Conservation (phyloP, 441 rosid species). For the Erodium chrysanthum region DNA sequence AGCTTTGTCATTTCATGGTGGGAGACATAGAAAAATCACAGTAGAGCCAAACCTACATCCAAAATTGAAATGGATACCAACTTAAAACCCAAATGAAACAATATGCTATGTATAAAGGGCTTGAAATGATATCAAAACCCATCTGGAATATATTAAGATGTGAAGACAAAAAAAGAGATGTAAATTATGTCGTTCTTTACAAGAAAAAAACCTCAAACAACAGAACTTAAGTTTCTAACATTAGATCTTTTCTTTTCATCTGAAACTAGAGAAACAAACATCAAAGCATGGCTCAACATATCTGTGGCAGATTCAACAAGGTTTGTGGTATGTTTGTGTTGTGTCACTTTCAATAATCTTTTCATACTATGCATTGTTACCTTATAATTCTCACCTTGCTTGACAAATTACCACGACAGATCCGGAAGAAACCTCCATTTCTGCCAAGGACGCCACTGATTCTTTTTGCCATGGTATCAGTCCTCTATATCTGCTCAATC, state of each 20-base stretch:
- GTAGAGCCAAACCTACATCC: too few species aligned
- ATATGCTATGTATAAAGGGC: background rate
- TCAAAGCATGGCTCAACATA: background rate
- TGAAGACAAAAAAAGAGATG: background rate
- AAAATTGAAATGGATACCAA: too few species aligned
- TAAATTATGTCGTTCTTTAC: background rate
- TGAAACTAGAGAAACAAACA: background rate
- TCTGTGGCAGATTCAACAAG: conserved; percentile 5
- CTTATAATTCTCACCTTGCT: background rate
- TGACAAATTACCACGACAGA: conserved; percentile 7
- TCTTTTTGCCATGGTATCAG: conserved; percentile 35
- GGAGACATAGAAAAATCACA: too few species aligned
- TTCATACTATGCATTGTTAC: background rate
- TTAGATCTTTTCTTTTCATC: background rate
- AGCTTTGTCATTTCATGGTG: background rate
- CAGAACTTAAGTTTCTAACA: background rate
- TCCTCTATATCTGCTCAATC: conserved; percentile 34
- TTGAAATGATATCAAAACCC: background rate
- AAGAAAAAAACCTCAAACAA: background rate
- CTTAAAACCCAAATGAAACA: background rate
- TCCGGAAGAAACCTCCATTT: conserved; percentile 36
- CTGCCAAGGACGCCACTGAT: conserved; percentile 26
- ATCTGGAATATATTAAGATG: background rate
- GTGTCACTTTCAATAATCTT: background rate
- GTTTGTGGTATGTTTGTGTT: background rate